These are phyloP conservation scores for Dothistroma septosporum DNA, from an alignment of 2,329 filamentous ascomycete genomes.

Conservation along the genomic window DNA sequence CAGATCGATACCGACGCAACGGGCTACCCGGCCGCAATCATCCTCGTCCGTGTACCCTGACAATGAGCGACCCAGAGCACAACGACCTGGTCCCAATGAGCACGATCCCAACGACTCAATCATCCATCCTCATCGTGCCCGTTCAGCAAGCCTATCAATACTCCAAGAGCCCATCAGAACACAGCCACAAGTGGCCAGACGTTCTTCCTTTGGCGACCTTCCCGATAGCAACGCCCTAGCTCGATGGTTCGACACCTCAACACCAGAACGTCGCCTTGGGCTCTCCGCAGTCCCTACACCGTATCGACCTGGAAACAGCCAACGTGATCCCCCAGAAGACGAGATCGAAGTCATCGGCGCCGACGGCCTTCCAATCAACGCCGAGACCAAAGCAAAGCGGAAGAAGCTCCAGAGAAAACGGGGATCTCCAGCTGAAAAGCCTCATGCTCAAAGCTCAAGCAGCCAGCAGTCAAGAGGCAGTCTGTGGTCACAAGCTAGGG, in stretches of 20 bases:
- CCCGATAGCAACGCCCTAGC: not conserved
- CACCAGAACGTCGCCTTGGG: slow-evolving; percentile 8
- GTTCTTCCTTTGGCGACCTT: slow-evolving; percentile 2
- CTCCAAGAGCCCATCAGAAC: not conserved
- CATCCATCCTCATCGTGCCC: slow-evolving; percentile 1
- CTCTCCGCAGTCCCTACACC: slow-evolving; percentile 3
- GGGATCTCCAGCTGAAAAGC: slow-evolving; percentile 1
- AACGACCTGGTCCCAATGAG: not conserved
- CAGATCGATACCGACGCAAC: slow-evolving; percentile 2
- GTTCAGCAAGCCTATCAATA: slow-evolving; percentile 10
- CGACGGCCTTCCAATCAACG: not conserved
- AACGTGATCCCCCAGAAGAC: slow-evolving; percentile 5
- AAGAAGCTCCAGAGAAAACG: slow-evolving; percentile 16
- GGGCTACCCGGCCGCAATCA: slow-evolving; percentile 1
- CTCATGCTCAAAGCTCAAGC: not conserved
- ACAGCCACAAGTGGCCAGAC: not conserved
- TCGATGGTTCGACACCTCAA: slow-evolving; percentile 11
- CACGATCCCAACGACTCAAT: not conserved
- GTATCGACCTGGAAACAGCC: not conserved
- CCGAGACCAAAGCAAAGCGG: slow-evolving; percentile 6
- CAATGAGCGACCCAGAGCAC: not conserved
- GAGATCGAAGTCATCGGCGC: slow-evolving; percentile 14
- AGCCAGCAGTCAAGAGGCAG: slow-evolving; percentile 11
- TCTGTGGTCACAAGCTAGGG: slow-evolving; percentile 14
- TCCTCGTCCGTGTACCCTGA: slow-evolving; percentile 1